These are phyloP conservation scores for Leishmania aethiopica DNA, from an alignment of 208 protist genomes.

Conservation along the genomic window DNA sequence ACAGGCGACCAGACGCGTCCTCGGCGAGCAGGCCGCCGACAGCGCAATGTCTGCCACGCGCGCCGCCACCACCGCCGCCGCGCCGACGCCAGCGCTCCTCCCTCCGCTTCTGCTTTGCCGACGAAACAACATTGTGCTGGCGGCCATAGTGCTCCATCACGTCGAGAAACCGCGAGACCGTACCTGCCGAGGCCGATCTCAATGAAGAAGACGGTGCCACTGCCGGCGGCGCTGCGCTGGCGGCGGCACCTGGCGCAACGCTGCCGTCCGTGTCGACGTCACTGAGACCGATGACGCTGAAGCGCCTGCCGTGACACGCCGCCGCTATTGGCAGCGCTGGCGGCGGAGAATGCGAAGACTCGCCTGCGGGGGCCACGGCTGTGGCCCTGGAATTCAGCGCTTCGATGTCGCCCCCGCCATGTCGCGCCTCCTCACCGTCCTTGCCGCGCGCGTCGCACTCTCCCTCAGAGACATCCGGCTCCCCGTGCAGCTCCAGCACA, in stretches of 20 bases:
- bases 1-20: constrained; percentile 64
- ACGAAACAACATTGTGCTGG: constrained; percentile 19
- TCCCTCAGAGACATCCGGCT: not conserved
- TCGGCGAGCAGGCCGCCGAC: constrained; percentile 54
- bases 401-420: not conserved
- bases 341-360: not conserved
- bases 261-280: constrained; percentile 2
- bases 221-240: not conserved
- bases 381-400: not conserved
- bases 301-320: not conserved
- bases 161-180: constrained; percentile 63
- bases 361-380: not conserved
- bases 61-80: constrained; percentile 7
- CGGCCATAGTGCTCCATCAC: constrained; percentile 48
- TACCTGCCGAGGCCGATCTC: constrained; percentile 6
- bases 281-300: constrained; percentile 20
- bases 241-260: not conserved
- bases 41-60: constrained; percentile 2
- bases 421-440: not conserved
- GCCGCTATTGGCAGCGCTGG: not conserved
- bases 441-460: not conserved
- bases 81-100: constrained; percentile 39
- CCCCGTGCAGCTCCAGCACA: constrained; percentile 33
- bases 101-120: constrained; percentile 23
- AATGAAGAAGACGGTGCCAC: not conserved